phyloP scores from a whole-genome alignment of 75 land plant species.

The Larix kaempferi region DNA sequence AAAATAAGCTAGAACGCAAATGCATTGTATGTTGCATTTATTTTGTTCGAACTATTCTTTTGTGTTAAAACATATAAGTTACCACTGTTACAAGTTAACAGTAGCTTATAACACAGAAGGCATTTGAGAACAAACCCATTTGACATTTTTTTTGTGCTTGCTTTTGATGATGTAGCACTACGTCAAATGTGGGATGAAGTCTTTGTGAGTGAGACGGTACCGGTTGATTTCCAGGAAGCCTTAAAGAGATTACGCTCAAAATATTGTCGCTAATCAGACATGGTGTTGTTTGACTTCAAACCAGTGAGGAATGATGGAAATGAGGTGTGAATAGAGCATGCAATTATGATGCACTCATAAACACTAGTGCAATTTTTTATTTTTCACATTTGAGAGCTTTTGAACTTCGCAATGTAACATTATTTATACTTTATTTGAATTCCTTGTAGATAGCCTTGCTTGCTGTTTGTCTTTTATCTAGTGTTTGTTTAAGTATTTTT shows the following conservation, averaged over 20 bases:
- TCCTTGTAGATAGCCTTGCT: neutral
- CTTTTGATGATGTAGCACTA: slow-evolving; percentile 26
- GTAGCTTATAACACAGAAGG: neutral
- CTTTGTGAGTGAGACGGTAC: slow-evolving; percentile 18
- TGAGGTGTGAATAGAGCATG: neutral
- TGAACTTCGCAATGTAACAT: too few species aligned
- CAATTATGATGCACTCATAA: neutral
- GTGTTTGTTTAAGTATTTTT: neutral
- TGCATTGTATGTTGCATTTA: neutral
- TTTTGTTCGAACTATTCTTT: neutral
- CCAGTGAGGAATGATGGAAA: neutral
- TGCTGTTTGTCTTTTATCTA: neutral
- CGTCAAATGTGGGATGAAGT: slow-evolving; percentile 46
- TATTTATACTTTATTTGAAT: too few species aligned
- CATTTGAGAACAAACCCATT: neutral
- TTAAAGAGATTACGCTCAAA: slow-evolving; percentile 28
- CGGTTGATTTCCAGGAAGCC: slow-evolving; percentile 27
- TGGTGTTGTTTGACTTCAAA: neutral
- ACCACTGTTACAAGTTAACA: neutral
- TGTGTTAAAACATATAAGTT: neutral
- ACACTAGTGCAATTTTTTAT: too few species aligned
- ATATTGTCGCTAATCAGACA: slow-evolving; percentile 21
- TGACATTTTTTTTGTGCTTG: neutral
- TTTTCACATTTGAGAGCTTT: too few species aligned
- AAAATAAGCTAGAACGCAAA: neutral